Evolutionary conservation across 768 basidiomycete species (phyloP).

Genomic region (Rubroboletus pulcherrimus): DNA sequence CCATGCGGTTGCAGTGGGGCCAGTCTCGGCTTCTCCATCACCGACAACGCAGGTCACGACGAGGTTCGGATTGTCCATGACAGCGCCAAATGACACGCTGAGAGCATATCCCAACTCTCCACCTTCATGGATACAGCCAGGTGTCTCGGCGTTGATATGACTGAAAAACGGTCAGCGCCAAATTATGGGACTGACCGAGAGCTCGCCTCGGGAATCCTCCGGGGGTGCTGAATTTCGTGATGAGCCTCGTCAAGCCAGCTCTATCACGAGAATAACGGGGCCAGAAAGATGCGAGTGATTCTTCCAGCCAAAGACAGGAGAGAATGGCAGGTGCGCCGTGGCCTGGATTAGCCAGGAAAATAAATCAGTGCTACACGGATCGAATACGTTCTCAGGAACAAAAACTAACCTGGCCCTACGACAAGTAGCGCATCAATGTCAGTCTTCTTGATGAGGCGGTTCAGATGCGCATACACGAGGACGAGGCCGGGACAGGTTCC

Average conservation of each 20-base stretch:
- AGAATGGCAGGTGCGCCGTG: conserved; percentile 88
- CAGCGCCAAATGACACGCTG: conserved; percentile 79
- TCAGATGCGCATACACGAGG: conserved; percentile 70
- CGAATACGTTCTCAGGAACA: neutral
- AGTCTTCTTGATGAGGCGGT: conserved; percentile 56
- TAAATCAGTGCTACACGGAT: neutral
- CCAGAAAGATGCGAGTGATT: conserved; percentile 57
- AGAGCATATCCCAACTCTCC: conserved; percentile 89
- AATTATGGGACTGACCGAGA: neutral
- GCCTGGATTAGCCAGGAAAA: conserved; percentile 31
- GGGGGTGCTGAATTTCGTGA: conserved; percentile 73
- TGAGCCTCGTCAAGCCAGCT: conserved; percentile 61
- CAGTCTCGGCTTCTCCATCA: conserved; percentile 83
- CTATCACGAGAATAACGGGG: conserved; percentile 55
- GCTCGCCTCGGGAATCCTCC: conserved; percentile 77
- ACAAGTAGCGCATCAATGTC: conserved; percentile 67
- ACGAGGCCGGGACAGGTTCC: conserved; percentile 78
- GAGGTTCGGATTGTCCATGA: conserved; percentile 89
- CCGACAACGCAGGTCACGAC: conserved; percentile 81
- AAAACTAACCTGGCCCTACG: conserved; percentile 63
- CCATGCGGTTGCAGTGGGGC: conserved; percentile 78
- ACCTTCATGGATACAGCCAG: conserved; percentile 89
- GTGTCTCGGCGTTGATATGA: conserved; percentile 80
- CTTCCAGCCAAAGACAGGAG: conserved; percentile 84
- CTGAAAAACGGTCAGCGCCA: conserved; percentile 29